These are phyloP conservation scores for Boletus barrowsii DNA, from an alignment of 768 basidiomycete genomes.

Conservation along the genomic window DNA sequence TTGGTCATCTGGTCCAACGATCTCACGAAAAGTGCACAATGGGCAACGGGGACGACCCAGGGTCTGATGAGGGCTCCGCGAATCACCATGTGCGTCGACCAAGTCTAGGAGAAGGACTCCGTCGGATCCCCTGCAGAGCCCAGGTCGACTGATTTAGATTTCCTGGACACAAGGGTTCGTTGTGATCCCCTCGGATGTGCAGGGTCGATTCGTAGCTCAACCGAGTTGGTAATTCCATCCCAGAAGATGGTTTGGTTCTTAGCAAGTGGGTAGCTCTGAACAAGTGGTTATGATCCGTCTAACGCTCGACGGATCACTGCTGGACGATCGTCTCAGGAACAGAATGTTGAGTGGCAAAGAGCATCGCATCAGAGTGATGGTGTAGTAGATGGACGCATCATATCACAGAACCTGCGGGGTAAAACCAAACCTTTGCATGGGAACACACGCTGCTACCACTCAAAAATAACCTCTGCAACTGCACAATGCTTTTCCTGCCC, in stretches of 20 bases:
- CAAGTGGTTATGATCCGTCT: no score
- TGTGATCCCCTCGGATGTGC: conserved; percentile 18
- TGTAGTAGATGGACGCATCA: no score
- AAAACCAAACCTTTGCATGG: background rate
- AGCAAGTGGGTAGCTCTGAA: no score
- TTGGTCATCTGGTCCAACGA: background rate
- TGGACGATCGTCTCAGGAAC: conserved; percentile 7
- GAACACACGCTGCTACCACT: background rate
- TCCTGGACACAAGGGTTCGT: background rate
- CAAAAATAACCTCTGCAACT: no score
- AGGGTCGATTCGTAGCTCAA: background rate
- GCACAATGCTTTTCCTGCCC: background rate
- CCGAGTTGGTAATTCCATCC: background rate
- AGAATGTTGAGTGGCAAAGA: no score
- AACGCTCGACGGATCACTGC: no score
- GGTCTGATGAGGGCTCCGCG: background rate
- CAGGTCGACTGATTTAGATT: background rate
- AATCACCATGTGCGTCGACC: conserved; percentile 12
- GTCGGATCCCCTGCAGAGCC: conserved; percentile 16
- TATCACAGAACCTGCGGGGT: no score
- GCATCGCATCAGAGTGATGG: no score
- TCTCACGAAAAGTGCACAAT: conserved; percentile 5
- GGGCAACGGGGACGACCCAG: background rate
- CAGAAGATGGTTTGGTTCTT: background rate
- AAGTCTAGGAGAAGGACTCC: background rate